Conservation (phyloP, 2,329 filamentous ascomycete genomes). For the Eutypella sp. region DNA sequence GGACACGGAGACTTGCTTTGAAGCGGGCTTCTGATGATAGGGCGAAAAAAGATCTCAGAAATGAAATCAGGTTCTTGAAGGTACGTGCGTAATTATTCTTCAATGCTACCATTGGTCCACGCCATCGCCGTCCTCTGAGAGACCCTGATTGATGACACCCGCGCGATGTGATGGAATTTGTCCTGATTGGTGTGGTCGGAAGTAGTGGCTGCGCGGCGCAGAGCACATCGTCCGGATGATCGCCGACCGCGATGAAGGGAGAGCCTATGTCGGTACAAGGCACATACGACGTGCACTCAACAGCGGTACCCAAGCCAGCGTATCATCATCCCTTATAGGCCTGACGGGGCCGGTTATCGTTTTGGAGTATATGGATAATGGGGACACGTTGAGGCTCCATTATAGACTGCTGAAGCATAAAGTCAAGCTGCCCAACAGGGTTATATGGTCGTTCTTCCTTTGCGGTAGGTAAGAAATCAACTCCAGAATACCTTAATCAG, state of each 20-base stretch:
- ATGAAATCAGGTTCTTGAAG: slow-evolving; percentile 6
- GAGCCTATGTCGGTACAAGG: neutral
- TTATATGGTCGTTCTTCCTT: slow-evolving; percentile 10
- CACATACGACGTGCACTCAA: neutral
- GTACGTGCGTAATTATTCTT: neutral
- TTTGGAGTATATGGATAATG: slow-evolving; percentile 8
- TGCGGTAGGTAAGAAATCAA: slow-evolving; percentile 3
- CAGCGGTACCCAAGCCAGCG: neutral
- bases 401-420: slow-evolving; percentile 1
- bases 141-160: no score
- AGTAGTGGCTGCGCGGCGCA: slow-evolving; percentile 5
- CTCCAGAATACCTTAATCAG: neutral
- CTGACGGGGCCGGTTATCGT: slow-evolving; percentile 6
- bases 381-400: neutral
- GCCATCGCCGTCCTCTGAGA: no score
- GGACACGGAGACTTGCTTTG: slow-evolving; percentile 5
- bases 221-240: slow-evolving; percentile 7
- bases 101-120: no score
- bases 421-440: slow-evolving; percentile 4
- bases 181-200: neutral
- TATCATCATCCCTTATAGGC: slow-evolving; percentile 1
- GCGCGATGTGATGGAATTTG: neutral
- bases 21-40: slow-evolving; percentile 2
- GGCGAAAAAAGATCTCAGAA: slow-evolving; percentile 3
- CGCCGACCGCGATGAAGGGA: neutral